phyloP scores from a whole-genome alignment of 2,329 filamentous ascomycete genomes.

The Fusarium bactridioides region DNA sequence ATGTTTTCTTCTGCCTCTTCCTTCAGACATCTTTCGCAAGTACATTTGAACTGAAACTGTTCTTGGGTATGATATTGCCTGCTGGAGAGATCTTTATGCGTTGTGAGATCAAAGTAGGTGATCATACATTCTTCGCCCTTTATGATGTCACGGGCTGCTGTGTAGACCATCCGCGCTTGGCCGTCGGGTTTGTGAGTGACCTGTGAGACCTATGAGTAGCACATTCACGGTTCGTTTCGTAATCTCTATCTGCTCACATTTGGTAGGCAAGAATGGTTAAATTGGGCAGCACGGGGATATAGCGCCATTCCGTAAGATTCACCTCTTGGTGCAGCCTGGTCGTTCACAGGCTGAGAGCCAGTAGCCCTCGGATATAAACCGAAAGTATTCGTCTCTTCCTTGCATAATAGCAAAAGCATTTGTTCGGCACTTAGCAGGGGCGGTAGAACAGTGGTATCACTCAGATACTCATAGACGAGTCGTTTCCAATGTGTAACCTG shows the following conservation, averaged over 20 bases:
- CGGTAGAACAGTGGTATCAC: conserved; percentile 24
- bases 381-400: conserved; percentile 44
- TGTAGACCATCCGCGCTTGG: conserved; percentile 39
- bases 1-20: conserved; percentile 38
- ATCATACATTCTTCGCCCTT: conserved; percentile 40
- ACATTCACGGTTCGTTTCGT: accelerated
- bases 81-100: conserved; percentile 10
- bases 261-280: conserved; percentile 43
- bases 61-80: conserved; percentile 30
- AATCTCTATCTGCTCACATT: conserved; percentile 31
- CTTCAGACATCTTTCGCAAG: conserved; percentile 35
- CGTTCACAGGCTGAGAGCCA: conserved; percentile 26
- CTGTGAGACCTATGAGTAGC: conserved; percentile 9
- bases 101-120: conserved; percentile 41
- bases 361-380: conserved; percentile 39
- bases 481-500: conserved; percentile 40
- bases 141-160: conserved; percentile 36
- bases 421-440: conserved; percentile 24
- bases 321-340: conserved; percentile 25
- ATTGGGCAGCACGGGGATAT: conserved; percentile 42
- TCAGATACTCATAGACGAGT: conserved; percentile 36
- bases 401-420: conserved; percentile 39
- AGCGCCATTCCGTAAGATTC: conserved; percentile 39
- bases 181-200: conserved; percentile 38
- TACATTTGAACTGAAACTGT: conserved; percentile 40